These are phyloP conservation scores for Tolypocladium album DNA, from an alignment of 2,329 filamentous ascomycete genomes.

Conservation along the genomic window DNA sequence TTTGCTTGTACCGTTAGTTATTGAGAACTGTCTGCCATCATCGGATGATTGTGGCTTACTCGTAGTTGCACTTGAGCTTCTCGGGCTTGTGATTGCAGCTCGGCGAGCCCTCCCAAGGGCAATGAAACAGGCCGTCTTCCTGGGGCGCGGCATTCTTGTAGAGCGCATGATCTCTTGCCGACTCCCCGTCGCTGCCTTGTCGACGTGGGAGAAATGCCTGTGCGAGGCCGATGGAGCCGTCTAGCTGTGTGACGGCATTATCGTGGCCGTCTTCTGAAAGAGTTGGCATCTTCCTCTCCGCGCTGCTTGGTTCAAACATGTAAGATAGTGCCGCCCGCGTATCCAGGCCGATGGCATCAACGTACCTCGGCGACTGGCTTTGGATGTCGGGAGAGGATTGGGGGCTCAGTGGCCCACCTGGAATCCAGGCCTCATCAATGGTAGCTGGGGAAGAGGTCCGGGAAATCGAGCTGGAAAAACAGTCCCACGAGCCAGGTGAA, in stretches of 20 bases:
- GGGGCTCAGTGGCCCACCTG: slow-evolving; percentile 18
- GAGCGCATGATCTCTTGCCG: slow-evolving; percentile 54
- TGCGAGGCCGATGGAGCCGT: slow-evolving; percentile 17
- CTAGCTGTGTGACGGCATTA: slow-evolving; percentile 13
- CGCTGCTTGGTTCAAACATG: slow-evolving; percentile 12
- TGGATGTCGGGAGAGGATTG: slow-evolving; percentile 38
- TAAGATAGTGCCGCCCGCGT: slow-evolving; percentile 8
- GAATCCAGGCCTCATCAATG: slow-evolving; percentile 36
- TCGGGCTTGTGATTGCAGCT: slow-evolving; percentile 83
- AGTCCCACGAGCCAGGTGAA: slow-evolving; percentile 40
- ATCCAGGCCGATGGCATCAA: slow-evolving; percentile 11
- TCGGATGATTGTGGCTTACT: slow-evolving; percentile 51
- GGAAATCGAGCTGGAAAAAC: slow-evolving; percentile 41
- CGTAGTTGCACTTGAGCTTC: slow-evolving; percentile 98
- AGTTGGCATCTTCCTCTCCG: slow-evolving; percentile 19
- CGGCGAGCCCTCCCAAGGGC: slow-evolving; percentile 66
- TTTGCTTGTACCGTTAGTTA: slow-evolving; percentile 52
- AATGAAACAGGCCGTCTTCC: slow-evolving; percentile 80
- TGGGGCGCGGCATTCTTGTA: slow-evolving; percentile 57
- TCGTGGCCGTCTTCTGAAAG: slow-evolving; percentile 16
- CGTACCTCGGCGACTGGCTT: slow-evolving; percentile 44
- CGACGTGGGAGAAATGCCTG: slow-evolving; percentile 34
- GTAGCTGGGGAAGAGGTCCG: slow-evolving; percentile 39
- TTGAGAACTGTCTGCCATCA: not conserved
- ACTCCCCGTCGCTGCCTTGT: slow-evolving; percentile 41